Evolutionary conservation across 768 basidiomycete species (phyloP), one percentile per base, ranked within the genome.

Genomic region (Mycena belliarum): DNA sequence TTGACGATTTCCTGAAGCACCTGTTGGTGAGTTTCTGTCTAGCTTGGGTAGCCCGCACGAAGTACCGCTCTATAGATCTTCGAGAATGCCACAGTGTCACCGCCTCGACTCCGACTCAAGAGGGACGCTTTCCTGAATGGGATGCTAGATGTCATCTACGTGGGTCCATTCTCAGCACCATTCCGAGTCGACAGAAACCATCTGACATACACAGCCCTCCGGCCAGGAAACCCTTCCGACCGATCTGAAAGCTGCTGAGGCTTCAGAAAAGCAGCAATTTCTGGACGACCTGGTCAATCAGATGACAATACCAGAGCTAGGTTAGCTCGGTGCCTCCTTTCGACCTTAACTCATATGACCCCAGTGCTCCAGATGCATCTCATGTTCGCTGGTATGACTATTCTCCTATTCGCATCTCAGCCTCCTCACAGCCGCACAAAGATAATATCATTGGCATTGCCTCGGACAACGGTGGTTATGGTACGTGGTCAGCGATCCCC

Each of bases 251-350:
- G 28, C 52, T n/a, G 26, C 54, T 6, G 46, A 38, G 16, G 45
- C 32, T 1, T 23, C 21, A 6, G 48, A 44, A n/a, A 63, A 63
- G 24, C 46, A 63, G 10, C 49, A 60, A 44, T 63, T 63, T 43
- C 12, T 63, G 12, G 62, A 57, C 35, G 45, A 49, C 20, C 55
- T 63, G 7, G 55, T 63, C 21, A 49, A 57, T 20, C 41, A 57
- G n/a, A 63, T 63, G 62, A 63, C 62, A 4, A 28, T 63, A 15
- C 54, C 62, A 4, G 62, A 63, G 37, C 50, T 63, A 24, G 62
- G 62, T 63, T 23, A 29, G 41, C 41, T 6, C 41, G 6, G 29
- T 32, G 9, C 9, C 21, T 9, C 29, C 26, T 12, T 1, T 7
- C 6, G 15, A 38, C 35, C 1, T 24, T 4, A 9, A 6, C 49